Evolutionary conservation across 2,329 filamentous ascomycete species (phyloP), one percentile per base, ranked within the genome.

Genomic region (Madurella fahalii): DNA sequence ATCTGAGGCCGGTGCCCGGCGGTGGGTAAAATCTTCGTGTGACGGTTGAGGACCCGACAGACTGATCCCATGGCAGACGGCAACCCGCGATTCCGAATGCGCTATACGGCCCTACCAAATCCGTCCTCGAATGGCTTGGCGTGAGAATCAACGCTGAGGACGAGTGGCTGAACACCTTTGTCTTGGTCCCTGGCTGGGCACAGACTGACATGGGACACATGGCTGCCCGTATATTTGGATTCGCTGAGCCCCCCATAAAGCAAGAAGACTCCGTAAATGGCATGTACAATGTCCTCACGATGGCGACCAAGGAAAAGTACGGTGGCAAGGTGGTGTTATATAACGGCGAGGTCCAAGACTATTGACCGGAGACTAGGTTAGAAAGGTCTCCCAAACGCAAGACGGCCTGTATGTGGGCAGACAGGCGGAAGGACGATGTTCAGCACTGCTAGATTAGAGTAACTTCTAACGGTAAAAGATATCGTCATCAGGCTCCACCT

Each of bases 41-140:
- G n/a, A 46, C 31, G 12, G n/a, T 7, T 25, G 41, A 40, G 2
- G 5, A 5, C 11, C 12, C 9, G 4, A 7, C n/a, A 31, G 16
- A 40, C 32, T 30, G 8, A 47, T 16, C 9, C 32, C 5, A 17
- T 16, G 17, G n/a, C 15, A 45, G 50, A 11, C 37, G 43, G 7
- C 66, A 65, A 46, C 58, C 54, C 0, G 49, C 62, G 0, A 45
- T 72, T 1, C 66, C 70, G 0, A 66, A 63, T 13, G 67, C 71
- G 0, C 68, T 69, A 0, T 80, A 82, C 55, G 77, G 72, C 0
- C 61, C 73, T 1, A 70, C 69, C 49, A 81, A 81, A 61, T 64
- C 69, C 1, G 67, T 59, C 5, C 4, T 47, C 8, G 30, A 47
- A 34, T 60, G 54, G 56, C 59, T 52, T 32, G 45, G 48, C 32